phyloP scores from a whole-genome alignment of 78 protist genomes.

The Pigoraptor vietnamica region DNA sequence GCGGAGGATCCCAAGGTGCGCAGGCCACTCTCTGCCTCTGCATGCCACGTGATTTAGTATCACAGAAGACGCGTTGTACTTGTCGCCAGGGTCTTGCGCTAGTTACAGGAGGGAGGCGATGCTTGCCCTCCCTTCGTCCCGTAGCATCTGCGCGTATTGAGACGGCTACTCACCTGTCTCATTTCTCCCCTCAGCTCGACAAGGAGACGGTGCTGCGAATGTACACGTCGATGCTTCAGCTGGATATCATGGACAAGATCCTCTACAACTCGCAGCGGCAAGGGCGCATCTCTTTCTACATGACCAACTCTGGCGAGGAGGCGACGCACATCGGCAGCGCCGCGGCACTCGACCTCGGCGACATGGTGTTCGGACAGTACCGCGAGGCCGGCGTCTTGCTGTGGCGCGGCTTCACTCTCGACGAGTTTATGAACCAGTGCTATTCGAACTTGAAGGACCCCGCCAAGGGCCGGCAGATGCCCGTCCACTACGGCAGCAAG shows the following conservation, averaged over 20 bases:
- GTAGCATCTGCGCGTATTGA: no score
- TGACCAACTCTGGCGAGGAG: slow-evolving; percentile 90
- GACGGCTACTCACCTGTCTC: no score
- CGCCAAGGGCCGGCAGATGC: slow-evolving; percentile 96
- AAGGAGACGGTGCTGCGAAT: slow-evolving; percentile 53
- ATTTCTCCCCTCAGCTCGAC: background rate
- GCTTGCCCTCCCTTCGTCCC: no score
- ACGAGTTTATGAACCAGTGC: slow-evolving; percentile 80
- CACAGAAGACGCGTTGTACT: no score
- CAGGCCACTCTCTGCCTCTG: no score
- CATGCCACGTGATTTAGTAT: no score
- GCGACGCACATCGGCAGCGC: slow-evolving; percentile 84
- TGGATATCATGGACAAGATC: slow-evolving; percentile 70
- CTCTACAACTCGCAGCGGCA: slow-evolving; percentile 83
- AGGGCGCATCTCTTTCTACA: slow-evolving; percentile 88
- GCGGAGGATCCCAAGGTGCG: background rate
- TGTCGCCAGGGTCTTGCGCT: no score
- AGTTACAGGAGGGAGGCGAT: no score
- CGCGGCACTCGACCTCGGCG: slow-evolving; percentile 63
- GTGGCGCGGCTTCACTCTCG: slow-evolving; percentile 82
- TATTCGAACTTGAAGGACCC: slow-evolving; percentile 61
- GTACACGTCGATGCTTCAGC: slow-evolving; percentile 66
- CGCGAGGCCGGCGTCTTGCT: slow-evolving; percentile 87
- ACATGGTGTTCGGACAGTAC: slow-evolving; percentile 79
- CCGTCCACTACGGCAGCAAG: slow-evolving; percentile 91